Evolutionary conservation across 2,329 filamentous ascomycete genomes (phyloP), one percentile per base, ranked within the genome.

Genomic region (Fusarium incarnatum): DNA sequence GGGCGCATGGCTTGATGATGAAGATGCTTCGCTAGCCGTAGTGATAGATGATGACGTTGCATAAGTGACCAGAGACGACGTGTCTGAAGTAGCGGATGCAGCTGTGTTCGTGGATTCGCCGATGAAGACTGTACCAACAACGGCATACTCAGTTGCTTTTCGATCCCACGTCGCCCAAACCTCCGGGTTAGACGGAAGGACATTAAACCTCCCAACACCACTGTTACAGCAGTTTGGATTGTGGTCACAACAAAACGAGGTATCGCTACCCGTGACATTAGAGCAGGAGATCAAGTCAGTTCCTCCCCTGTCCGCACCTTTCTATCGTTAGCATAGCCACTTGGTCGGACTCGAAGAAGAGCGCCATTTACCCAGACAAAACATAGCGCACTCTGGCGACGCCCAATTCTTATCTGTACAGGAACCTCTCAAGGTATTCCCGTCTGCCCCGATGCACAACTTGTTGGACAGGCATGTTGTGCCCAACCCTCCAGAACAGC

Each of bases 231-330:
- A 76, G 40, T 60, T 55, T 12, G 41, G 23, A 9, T 60, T 70
- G 55, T 75, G 68, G 44, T 75, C 72, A 40, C 74, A 77, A 25
- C 74, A 76, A 44, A 74, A 76, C 6, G 72, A 75, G 8, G 56
- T 71, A 34, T 72, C 68, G 46, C 46, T 73, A 13, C 60, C 46
- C 3, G 75, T 76, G n/a, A 69, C 56, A 25, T 76, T 77, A 0
- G 68, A 67, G 47, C 73, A 77, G 5, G 69, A 75, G 52, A 75
- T 65, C 34, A 76, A 46, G 54, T 76, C 72, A 10, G 73, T 73
- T 22, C 75, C 75, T 37, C 73, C 74, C 4, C 9, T 44, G 2
- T 55, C 52, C 13, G 69, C 73, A 9, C 67, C 71, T 76, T 27
- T 6, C 2, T 27, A 23, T 5, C 37, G 23, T 71, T 18, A 62